Base-by-base conservation (phyloP, 2,329 filamentous ascomycete genomes). In the Seiridium cupressi region DNA sequence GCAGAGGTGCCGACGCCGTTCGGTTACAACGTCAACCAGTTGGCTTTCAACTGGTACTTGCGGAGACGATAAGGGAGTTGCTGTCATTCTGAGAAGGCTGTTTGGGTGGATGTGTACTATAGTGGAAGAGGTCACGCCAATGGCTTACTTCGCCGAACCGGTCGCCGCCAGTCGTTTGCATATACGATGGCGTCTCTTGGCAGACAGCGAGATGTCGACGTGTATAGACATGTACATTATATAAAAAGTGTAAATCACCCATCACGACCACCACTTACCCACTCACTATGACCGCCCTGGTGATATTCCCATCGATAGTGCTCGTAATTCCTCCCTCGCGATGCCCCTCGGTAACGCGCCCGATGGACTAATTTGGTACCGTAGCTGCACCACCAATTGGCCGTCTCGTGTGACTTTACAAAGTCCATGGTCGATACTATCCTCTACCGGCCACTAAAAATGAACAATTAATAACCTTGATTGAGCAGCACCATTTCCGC, bases 41-140 rank as follows among this genome's bases (percentile, higher is more conserved):
- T 96, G 72, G 92, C 93, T 0, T 96, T 93, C 76, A 93, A 92
- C 75, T 99, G 94, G 94, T 99, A 98, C 76, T 76, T 98, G 77
- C 84, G 89, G 74, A 86, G 93, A 74, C 83, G 92, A 72, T 96
- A 53, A 35, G 38, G 10, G 49, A 32, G 32, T 6, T 8, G 49
- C 34, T 5, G 10, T 31, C 38, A 42, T 6, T 13, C 34, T 9
- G 9, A n/a, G 9, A 35, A 26, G 31, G 34, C 8, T 36, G 44
- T 53, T 48, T 36, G 35, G 44, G 7, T 51, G 49, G 38, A 35
- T 35, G 49, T 53, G 34, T 53, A 53, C 49, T 53, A 53, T 53
- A 53, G 38, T 53, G 49, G 35, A 38, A 53, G 35, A 42, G 53
- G 53, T 44, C 18, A 26, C n/a, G 36, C 53, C 31, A 55, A n/a